Percentiles rank a stretch among this genome's conserved stretches.
Evolutionary conservation across 768 basidiomycete species (phyloP).

Genomic region (Tylopilus vinaceipallidus): DNA sequence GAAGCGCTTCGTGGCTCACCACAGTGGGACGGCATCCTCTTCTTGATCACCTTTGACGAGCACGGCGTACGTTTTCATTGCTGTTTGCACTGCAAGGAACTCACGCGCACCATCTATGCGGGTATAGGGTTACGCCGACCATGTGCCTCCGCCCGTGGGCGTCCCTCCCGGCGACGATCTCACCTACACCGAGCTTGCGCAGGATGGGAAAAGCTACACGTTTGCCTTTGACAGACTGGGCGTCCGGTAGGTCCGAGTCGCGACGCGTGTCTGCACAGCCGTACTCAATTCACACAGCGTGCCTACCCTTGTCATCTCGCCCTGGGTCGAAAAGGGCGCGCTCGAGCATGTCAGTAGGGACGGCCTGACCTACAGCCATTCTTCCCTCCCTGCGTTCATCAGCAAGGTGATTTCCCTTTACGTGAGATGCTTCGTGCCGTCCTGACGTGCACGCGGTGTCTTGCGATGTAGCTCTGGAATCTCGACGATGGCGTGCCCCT

Average conservation of each 20-base stretch:
- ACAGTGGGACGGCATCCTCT: conserved; percentile 21
- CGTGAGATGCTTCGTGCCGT: not conserved
- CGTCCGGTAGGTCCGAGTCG: conserved; percentile 13
- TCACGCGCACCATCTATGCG: not conserved
- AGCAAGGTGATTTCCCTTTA: conserved; percentile 13
- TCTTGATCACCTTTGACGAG: conserved; percentile 27
- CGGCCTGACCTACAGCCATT: conserved; percentile 21
- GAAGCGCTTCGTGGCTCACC: conserved; percentile 25
- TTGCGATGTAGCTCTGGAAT: conserved; percentile 20
- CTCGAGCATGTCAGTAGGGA: conserved; percentile 10
- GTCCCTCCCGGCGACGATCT: conserved; percentile 24
- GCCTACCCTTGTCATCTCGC: conserved; percentile 22
- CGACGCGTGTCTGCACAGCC: not conserved
- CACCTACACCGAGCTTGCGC: conserved; percentile 22
- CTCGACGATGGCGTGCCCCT: conserved; percentile 22
- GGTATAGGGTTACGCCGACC: conserved; percentile 24
- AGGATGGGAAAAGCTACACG: conserved; percentile 19
- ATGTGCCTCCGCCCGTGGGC: conserved; percentile 21
- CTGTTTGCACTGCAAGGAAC: not conserved
- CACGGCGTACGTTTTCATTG: conserved; percentile 17
- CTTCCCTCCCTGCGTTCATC: conserved; percentile 22
- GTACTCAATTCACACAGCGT: conserved; percentile 5
- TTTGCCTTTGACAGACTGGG: conserved; percentile 26
- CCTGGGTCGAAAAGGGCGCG: conserved; percentile 23
- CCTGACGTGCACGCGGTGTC: not conserved